phyloP scores from a whole-genome alignment of 1,284 basidiomycete genomes.

The Ceraceosorus bombacis region DNA sequence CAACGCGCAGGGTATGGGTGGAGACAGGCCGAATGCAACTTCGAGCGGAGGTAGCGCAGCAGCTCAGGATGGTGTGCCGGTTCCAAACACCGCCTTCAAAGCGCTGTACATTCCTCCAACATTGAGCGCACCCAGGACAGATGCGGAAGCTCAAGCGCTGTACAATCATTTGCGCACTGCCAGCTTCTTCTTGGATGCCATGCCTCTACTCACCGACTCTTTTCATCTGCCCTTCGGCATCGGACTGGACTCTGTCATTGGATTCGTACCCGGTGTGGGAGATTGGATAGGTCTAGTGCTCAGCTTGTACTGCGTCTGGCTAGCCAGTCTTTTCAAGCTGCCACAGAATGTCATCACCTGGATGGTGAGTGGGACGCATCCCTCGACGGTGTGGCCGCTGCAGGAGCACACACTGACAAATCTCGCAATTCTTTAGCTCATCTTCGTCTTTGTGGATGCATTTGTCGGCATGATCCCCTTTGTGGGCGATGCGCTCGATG shows the following conservation, averaged over 20 bases:
- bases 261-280: constrained; percentile 39
- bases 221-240: constrained; percentile 26
- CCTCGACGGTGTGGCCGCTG: not conserved
- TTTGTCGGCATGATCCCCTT: constrained; percentile 43
- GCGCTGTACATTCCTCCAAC: not conserved
- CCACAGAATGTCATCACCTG: constrained; percentile 25
- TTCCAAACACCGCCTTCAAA: no score
- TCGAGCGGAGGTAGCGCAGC: no score
- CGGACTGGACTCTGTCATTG: constrained; percentile 31
- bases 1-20: no score
- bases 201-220: constrained; percentile 20
- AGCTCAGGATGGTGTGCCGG: no score
- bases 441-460: constrained; percentile 39
- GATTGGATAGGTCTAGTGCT: constrained; percentile 39
- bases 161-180: constrained; percentile 43
- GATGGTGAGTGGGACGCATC: constrained; percentile 22
- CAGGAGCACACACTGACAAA: not conserved
- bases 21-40: no score
- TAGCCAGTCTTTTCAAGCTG: constrained; percentile 39
- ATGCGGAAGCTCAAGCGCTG: constrained; percentile 39
- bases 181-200: constrained; percentile 32
- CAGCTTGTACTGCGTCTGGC: constrained; percentile 39
- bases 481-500: constrained; percentile 42
- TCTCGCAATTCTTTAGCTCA: constrained; percentile 3
- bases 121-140: constrained; percentile 9